Evolutionary conservation across 1,284 basidiomycete species (phyloP), one percentile per base, ranked within the genome.

Genomic region (Moesziomyces parantarcticus): DNA sequence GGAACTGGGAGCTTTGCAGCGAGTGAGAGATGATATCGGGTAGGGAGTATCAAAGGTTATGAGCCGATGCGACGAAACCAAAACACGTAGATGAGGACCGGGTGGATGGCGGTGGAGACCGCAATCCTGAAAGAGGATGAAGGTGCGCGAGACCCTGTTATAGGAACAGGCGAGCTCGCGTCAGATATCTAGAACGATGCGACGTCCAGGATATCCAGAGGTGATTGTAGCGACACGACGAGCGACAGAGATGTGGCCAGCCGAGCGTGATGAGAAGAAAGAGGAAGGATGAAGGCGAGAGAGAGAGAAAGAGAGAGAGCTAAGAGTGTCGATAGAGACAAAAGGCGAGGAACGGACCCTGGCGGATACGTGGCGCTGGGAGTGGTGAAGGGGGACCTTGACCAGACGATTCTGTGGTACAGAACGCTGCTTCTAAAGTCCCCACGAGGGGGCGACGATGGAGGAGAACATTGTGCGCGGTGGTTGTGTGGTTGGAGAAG

Each of bases 21-120:
- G 25, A 50, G 25, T 7, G n/a, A 45, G 21, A n/a, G 32, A 47
- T 26, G 36, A 54, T 26, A 36, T 29, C 45, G 40, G 40, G 14
- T 44, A 26, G 46, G 21, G 55, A 43, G 34, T 36, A 36, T 36
- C 26, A 50, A 58, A 49, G 55, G 34, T 67, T 53, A 58, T 51
- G 40, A 58, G 64, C 70, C 70, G 42, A 44, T 73, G 60, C 70
- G 70, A 73, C 70, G 70, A 65, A 63, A 73, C 64, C 70, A 63
- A 73, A 62, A 59, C 64, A 67, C 70, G 70, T 73, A 73, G 70
- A 73, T 63, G 45, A 57, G 58, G 60, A 55, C 64, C 70, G 64
- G 70, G 48, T 34, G 60, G 60, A 67, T 46, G 47, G 50, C 58
- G 60, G 44, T 32, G 45, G 48, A 43, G 52, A 55, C 57, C 64